Evolutionary conservation across 2,329 filamentous ascomycete genomes (phyloP), one percentile per base, ranked within the genome.

Genomic region (Pseudogymnoascus verrucosus): DNA sequence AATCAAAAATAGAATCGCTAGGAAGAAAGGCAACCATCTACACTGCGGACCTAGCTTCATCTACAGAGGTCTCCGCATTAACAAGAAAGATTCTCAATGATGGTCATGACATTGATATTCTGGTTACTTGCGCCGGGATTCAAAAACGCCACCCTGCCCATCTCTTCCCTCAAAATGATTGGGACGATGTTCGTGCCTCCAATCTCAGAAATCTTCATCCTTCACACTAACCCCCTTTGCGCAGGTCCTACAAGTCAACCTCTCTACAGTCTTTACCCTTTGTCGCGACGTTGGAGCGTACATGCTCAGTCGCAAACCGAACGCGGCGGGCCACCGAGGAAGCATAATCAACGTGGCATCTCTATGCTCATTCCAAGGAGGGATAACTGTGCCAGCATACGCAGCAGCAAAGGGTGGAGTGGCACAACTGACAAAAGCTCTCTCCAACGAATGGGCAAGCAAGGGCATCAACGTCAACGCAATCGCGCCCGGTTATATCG

Each of bases 311-410:
- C 84, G 87, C 14, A 71, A 76, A 6, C 75, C 78, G 1, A 78
- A 78, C 0, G 62, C 69, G n/a, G 62, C 63, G 64, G 82, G 82
- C 61, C 82, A 87, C 40, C 78, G 83, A 64, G 89, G 89, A 23
- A 82, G 81, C 71, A 89, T 96, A 77, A 89, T 96, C 79, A 96
- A 96, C 77, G 86, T 96, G 63, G 91, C 88, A 10, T 90, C 85
- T 11, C 82, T 97, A 42, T 83, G 96, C n/a, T 88, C 87, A 28
- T 97, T 96, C 81, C 92, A 96, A 74, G 93, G 93, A 63, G 92
- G 92, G 0, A 81, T 96, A 68, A 96, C 89, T 0, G 90, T 96
- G 1, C 91, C 91, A 0, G 92, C 92, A 1, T 96, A 96, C 73
- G 89, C 92, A 0, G 90, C 91, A 0, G 86, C 85, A 66, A 96